Evolutionary conservation across 2,329 filamentous ascomycete species (phyloP).

Genomic region (Didymella sp.): DNA sequence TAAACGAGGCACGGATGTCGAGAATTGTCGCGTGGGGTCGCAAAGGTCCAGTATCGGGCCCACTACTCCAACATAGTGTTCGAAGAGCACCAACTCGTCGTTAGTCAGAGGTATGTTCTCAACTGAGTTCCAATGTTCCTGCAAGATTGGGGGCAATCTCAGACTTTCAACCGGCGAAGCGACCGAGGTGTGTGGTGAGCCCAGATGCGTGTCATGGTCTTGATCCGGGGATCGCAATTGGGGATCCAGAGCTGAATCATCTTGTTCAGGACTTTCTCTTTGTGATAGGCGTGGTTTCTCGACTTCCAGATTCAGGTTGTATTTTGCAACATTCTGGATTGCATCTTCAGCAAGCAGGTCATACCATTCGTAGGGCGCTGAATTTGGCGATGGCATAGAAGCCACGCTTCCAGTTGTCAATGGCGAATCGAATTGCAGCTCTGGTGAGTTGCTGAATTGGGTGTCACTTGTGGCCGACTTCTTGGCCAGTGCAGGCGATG

Average conservation of each 20-base stretch:
- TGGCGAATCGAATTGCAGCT: slow-evolving; percentile 43
- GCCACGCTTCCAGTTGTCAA: slow-evolving; percentile 32
- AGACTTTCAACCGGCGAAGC: slow-evolving; percentile 12
- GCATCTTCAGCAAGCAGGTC: slow-evolving; percentile 57
- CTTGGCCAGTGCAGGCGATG: slow-evolving; percentile 29
- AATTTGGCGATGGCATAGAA: slow-evolving; percentile 51
- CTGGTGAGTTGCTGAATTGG: slow-evolving; percentile 36
- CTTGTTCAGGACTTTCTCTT: slow-evolving; percentile 34
- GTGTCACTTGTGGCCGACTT: slow-evolving; percentile 30
- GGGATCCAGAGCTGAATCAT: slow-evolving; percentile 24
- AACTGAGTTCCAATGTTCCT: slow-evolving; percentile 38
- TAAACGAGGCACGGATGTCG: slow-evolving; percentile 42
- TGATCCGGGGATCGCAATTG: slow-evolving; percentile 21
- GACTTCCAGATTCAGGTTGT: slow-evolving; percentile 43
- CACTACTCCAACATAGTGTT: slow-evolving; percentile 49
- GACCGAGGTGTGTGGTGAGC: background rate
- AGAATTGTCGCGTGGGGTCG: slow-evolving; percentile 51
- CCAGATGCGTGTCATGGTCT: slow-evolving; percentile 6
- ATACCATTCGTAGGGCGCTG: slow-evolving; percentile 59
- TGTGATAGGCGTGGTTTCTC: slow-evolving; percentile 36
- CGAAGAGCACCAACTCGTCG: slow-evolving; percentile 50
- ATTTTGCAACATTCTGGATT: slow-evolving; percentile 46
- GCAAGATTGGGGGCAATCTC: slow-evolving; percentile 14
- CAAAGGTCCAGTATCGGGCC: slow-evolving; percentile 55
- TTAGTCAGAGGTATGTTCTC: slow-evolving; percentile 40